phyloP scores from a whole-genome alignment of 495 filamentous ascomycete species.

The Filosporella fistucella region DNA sequence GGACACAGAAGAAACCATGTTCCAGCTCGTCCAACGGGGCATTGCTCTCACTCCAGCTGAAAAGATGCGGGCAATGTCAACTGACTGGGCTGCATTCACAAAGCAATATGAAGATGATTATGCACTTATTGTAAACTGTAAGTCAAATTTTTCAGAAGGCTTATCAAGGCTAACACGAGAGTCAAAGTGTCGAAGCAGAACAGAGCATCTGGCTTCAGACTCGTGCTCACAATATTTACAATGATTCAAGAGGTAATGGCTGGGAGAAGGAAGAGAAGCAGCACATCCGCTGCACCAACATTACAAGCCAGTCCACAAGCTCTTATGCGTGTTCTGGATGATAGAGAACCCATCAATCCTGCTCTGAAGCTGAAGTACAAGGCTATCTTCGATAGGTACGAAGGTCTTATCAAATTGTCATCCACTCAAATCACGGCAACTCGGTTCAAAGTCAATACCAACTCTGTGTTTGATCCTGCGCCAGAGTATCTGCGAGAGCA shows the following conservation, averaged over 20 bases:
- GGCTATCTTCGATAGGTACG: conserved; percentile 23
- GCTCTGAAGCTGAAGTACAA: conserved; percentile 13
- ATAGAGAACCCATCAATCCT: conserved; percentile 13
- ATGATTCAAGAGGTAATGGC: conserved; percentile 21
- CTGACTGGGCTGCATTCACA: conserved; percentile 39
- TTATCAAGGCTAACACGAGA: conserved; percentile 12
- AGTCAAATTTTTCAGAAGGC: conserved; percentile 4
- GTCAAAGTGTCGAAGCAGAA: conserved; percentile 25
- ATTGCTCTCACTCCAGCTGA: conserved; percentile 41
- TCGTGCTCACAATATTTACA: conserved; percentile 23
- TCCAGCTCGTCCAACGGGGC: conserved; percentile 42
- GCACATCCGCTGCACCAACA: conserved; percentile 13
- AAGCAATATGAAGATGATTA: conserved; percentile 37
- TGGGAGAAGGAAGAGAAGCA: not conserved
- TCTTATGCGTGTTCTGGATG: conserved; percentile 25
- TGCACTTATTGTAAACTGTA: conserved; percentile 28
- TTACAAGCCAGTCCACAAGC: conserved; percentile 24
- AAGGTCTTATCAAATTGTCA: conserved; percentile 19
- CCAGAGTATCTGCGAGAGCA: conserved; percentile 14
- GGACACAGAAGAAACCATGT: conserved; percentile 45
- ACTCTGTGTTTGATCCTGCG: conserved; percentile 22
- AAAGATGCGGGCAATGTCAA: conserved; percentile 41
- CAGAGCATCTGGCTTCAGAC: conserved; percentile 31
- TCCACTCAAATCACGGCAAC: conserved; percentile 14
- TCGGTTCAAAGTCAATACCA: conserved; percentile 10